These are phyloP conservation scores for Fusarium mundagurra DNA, from an alignment of 2,329 filamentous ascomycete species.

Conservation along the genomic window DNA sequence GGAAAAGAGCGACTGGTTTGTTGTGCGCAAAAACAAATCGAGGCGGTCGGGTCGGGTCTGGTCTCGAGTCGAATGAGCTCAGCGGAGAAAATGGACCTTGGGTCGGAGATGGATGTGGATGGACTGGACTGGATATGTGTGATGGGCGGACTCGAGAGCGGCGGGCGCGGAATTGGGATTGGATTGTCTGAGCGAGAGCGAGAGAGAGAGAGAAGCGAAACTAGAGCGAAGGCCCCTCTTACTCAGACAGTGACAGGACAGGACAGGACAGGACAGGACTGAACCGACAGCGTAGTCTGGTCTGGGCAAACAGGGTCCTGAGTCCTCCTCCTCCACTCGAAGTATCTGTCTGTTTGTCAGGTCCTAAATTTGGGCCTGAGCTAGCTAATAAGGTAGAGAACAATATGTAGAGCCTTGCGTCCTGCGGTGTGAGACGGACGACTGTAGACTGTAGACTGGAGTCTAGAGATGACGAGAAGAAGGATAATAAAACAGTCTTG, in stretches of 20 bases:
- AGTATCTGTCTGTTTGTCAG: neutral
- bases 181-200: slow-evolving; percentile 28
- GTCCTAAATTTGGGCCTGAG: neutral
- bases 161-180: slow-evolving; percentile 27
- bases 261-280: neutral
- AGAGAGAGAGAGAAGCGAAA: neutral
- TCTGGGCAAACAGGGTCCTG: slow-evolving; percentile 1
- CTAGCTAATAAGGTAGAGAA: neutral
- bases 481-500: neutral
- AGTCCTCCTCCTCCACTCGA: slow-evolving; percentile 11
- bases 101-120: slow-evolving; percentile 6
- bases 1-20: slow-evolving; percentile 26
- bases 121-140: slow-evolving; percentile 4
- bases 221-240: slow-evolving; percentile 27
- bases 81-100: slow-evolving; percentile 38
- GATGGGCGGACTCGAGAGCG: slow-evolving; percentile 39
- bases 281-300: neutral
- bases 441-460: neutral
- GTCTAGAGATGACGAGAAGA: neutral
- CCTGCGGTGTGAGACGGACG: neutral
- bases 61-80: slow-evolving; percentile 22
- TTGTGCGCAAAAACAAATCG: slow-evolving; percentile 24
- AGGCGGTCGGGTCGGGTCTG: slow-evolving; percentile 20
- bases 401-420: slow-evolving; percentile 2
- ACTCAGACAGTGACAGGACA: slow-evolving; percentile 12